phyloP scores from a whole-genome alignment of 2,329 filamentous ascomycete species.

The Diaporthe longicolla region DNA sequence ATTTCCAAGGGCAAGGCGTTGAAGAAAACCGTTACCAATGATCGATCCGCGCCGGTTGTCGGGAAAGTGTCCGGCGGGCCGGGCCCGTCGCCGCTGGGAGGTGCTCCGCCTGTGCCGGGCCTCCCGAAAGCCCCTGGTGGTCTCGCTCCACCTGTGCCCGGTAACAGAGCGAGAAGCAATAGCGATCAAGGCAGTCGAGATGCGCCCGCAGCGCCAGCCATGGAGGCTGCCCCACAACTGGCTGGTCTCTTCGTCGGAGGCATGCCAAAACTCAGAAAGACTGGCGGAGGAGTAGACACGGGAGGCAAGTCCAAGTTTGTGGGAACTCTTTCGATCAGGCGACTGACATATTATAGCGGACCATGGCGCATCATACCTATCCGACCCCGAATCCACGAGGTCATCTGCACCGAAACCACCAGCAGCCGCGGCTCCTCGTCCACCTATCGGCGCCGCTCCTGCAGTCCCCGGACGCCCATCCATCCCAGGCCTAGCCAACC shows the following conservation, averaged over 20 bases:
- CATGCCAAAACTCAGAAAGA: constrained; percentile 94
- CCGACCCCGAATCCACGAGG: constrained; percentile 79
- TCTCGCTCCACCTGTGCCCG: constrained; percentile 79
- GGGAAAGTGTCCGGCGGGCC: constrained; percentile 68
- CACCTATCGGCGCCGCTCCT: constrained; percentile 72
- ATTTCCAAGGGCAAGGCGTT: constrained; percentile 85
- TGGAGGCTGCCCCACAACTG: constrained; percentile 81
- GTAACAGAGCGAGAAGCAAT: constrained; percentile 83
- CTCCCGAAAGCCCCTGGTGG: constrained; percentile 71
- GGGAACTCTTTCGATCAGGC: not conserved
- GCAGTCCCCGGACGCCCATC: constrained; percentile 69
- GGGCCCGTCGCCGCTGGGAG: constrained; percentile 74
- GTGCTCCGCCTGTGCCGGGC: constrained; percentile 85
- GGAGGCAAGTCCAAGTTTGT: constrained; percentile 63
- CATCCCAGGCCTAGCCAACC: constrained; percentile 62
- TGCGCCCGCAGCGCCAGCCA: constrained; percentile 51
- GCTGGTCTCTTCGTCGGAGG: constrained; percentile 92
- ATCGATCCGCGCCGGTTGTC: constrained; percentile 86
- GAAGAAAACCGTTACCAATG: constrained; percentile 91
- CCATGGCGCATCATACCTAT: constrained; percentile 80
- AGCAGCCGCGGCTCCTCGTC: constrained; percentile 68
- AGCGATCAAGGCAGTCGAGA: constrained; percentile 77
- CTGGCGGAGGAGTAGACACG: constrained; percentile 83
- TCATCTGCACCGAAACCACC: constrained; percentile 68
- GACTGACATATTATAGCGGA: constrained; percentile 63